Conservation (phyloP, 225 moss, liverwort and hornwort genomes). For the Pseudisothecium myosuroides region DNA sequence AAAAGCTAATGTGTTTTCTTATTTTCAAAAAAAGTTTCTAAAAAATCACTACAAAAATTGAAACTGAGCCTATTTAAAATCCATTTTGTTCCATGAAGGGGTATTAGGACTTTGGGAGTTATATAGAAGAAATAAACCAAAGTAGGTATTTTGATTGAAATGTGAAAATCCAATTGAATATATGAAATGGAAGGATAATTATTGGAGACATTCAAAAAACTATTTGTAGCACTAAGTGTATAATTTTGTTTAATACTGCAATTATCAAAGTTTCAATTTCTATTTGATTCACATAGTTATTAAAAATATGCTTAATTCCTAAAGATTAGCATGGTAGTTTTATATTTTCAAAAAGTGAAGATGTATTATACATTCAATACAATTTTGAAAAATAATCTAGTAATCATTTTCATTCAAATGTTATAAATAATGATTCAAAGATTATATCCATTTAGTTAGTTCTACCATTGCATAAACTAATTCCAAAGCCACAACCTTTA, state of each 20-base stretch:
- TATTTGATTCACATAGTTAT: not conserved
- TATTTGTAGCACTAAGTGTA: rapidly evolving
- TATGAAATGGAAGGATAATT: not conserved
- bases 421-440: not conserved
- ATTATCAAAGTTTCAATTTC: not conserved
- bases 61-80: too few species aligned
- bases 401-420: not conserved
- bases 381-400: rapidly evolving
- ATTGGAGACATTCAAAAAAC: rapidly evolving
- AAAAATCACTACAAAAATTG: too few species aligned
- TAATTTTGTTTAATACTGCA: not conserved
- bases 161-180: rapidly evolving
- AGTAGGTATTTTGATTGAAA: rapidly evolving
- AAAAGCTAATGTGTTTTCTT: too few species aligned
- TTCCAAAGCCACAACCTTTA: not conserved
- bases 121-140: not conserved
- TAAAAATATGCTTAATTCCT: rapidly evolving
- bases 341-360: not conserved
- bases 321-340: rapidly evolving
- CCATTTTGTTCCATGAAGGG: too few species aligned
- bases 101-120: too few species aligned
- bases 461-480: not conserved
- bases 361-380: not conserved
- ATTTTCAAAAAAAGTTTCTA: too few species aligned
- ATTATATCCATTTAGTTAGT: not conserved